Conservation (phyloP, 2,329 filamentous ascomycete species). For the Verticillium longisporum region DNA sequence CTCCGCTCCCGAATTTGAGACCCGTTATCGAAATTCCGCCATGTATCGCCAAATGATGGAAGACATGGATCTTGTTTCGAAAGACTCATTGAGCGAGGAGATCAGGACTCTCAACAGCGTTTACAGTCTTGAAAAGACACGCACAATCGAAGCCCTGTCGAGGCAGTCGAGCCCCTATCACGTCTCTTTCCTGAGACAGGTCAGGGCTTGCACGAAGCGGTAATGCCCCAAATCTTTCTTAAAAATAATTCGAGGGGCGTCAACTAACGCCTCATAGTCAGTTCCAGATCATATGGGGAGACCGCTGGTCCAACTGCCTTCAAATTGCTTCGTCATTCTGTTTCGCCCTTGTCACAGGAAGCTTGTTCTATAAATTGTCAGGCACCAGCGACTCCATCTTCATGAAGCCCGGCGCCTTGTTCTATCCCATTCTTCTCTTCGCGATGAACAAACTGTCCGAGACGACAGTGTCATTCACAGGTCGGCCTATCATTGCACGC, state of each 20-base stretch:
- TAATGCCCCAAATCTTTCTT: no score
- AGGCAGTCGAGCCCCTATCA: no score
- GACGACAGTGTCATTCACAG: slow-evolving; percentile 68
- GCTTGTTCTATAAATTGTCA: slow-evolving; percentile 32
- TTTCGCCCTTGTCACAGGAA: slow-evolving; percentile 35
- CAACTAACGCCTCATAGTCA: slow-evolving; percentile 28
- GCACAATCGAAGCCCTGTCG: no score
- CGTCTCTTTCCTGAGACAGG: no score
- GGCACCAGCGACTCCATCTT: slow-evolving; percentile 58
- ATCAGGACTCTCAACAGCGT: no score
- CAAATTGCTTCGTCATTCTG: slow-evolving; percentile 40
- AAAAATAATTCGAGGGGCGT: no score
- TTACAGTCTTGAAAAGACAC: no score
- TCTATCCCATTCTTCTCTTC: slow-evolving; percentile 48
- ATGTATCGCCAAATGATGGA: no score
- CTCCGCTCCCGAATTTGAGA: slow-evolving; percentile 58
- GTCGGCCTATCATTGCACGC: slow-evolving; percentile 51
- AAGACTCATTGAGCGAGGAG: no score
- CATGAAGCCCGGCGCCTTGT: slow-evolving; percentile 37
- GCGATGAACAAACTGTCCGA: slow-evolving; percentile 68
- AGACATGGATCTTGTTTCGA: no score
- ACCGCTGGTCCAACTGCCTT: slow-evolving; percentile 38
- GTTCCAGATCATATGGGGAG: slow-evolving; percentile 44
- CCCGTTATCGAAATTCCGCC: no score
- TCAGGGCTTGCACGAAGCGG: no score